These are phyloP conservation scores for Psidium friedrichsthalianum DNA, from an alignment of 345 rosid genomes.

Conservation along the genomic window DNA sequence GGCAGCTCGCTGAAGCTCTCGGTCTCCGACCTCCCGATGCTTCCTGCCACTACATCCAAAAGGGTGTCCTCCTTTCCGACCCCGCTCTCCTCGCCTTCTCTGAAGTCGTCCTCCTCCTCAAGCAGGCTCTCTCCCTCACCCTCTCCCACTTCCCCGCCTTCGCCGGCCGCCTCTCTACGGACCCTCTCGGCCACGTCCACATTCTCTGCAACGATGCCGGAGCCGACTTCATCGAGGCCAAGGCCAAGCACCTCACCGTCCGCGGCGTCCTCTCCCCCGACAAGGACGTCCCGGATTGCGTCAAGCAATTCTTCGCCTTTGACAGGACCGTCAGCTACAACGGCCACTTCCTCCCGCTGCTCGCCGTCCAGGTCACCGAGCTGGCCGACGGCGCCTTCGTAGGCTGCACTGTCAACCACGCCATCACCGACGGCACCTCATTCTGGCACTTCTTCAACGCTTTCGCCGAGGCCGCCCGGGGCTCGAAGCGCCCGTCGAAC, in stretches of 20 bases:
- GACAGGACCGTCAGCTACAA: slow-evolving; percentile 66
- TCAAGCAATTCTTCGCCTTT: slow-evolving; percentile 64
- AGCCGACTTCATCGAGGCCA: slow-evolving; percentile 49
- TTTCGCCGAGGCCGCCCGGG: slow-evolving; percentile 62
- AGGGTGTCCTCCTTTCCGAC: slow-evolving; percentile 59
- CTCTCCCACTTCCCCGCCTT: slow-evolving; percentile 75
- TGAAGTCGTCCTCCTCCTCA: slow-evolving; percentile 33
- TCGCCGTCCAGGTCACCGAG: slow-evolving; percentile 83
- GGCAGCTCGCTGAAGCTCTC: slow-evolving; percentile 44
- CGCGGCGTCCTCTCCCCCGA: slow-evolving; percentile 26
- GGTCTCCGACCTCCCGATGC: slow-evolving; percentile 94
- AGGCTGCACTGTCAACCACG: slow-evolving; percentile 74
- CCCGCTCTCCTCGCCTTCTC: slow-evolving; percentile 37
- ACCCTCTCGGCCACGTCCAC: slow-evolving; percentile 42
- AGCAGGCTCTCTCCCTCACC: slow-evolving; percentile 50
- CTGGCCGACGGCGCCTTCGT: slow-evolving; percentile 63
- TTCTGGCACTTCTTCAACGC: slow-evolving; percentile 95
- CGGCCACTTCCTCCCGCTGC: slow-evolving; percentile 64
- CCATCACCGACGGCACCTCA: slow-evolving; percentile 86
- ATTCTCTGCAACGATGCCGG: slow-evolving; percentile 76
- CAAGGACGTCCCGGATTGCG: slow-evolving; percentile 40
- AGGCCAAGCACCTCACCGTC: slow-evolving; percentile 30
- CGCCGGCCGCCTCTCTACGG: slow-evolving; percentile 76
- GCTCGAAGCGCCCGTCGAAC: slow-evolving; percentile 37
- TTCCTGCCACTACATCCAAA: slow-evolving; percentile 97